Base-by-base conservation (phyloP, 768 basidiomycete species). In the Panaeolus papilionaceus region DNA sequence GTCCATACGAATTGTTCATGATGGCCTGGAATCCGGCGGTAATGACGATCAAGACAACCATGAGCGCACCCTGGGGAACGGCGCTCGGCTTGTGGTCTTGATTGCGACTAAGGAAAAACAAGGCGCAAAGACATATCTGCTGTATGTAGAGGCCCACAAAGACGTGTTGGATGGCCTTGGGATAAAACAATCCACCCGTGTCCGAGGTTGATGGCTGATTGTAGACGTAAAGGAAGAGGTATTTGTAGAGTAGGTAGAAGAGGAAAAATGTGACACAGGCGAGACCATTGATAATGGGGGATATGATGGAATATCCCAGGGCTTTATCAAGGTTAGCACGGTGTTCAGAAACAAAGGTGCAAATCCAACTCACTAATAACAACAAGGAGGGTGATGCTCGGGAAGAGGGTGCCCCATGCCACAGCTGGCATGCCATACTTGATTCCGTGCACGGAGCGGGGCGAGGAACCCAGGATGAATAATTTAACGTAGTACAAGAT, bases 71-170 rank as follows among this genome's bases (percentile, higher is more conserved):
- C 77, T 98, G 86, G 0, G 92, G 84, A 0, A 92, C 66, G 0
- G 93, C 88, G 33, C 85, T 85, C 0, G 88, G 76, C 0, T 89
- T 81, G 0, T 78, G 68, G 37, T 89, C 80, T 26, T 79, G 73
- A 70, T 95, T 79, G 64, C 80, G 82, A 0, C 91, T 88, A 8
- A 99, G 85, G 90, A 99, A 98, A 86, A 99, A 98, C 69, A 98
- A 80, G 3, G 92, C 93, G 38, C 86, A 85, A 40, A 98, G 81
- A 75, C 93, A 95, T 62, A 98, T 73, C 71, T 98, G 91, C 76
- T 96, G 88, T 54, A 99, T 85, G 75, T 99, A 99, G 75, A 99
- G 73, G 3, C 97, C 98, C 23, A 96, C 94, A 71, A 99, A 98
- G 38, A 97, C 75, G 74, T 99, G 98, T 62, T 93, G 89, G 33